A percentile compares a stretch with the other conserved stretches of the same genome.
Evolutionary conservation across 768 basidiomycete genomes (phyloP).

Genomic region (Amanita subjunquillea): DNA sequence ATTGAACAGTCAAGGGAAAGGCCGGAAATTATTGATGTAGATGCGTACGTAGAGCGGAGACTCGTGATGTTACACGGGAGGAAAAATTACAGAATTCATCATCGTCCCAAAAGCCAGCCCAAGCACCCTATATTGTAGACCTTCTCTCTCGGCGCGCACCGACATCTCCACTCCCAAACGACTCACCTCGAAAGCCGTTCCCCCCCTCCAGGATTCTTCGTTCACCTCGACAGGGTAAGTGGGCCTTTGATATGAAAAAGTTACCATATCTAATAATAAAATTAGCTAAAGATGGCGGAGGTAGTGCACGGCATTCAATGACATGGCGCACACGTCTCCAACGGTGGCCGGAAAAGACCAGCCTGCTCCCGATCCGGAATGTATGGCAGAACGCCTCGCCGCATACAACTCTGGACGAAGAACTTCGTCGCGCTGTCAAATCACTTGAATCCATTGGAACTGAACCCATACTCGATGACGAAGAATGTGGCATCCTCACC

Average conservation of each 20-base stretch:
- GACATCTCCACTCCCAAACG: slow-evolving; percentile 48
- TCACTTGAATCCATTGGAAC: slow-evolving; percentile 19
- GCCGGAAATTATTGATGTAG: slow-evolving; percentile 25
- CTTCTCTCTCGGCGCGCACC: slow-evolving; percentile 54
- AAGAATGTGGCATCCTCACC: slow-evolving; percentile 39
- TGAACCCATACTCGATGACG: slow-evolving; percentile 23
- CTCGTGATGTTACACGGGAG: not conserved
- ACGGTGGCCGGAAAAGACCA: not conserved
- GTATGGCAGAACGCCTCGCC: not conserved
- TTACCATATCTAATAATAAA: not conserved
- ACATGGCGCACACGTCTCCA: not conserved
- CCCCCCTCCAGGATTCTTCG: slow-evolving; percentile 28
- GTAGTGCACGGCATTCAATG: not conserved
- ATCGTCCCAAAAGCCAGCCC: not conserved
- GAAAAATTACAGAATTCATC: not conserved
- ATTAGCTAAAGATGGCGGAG: not conserved
- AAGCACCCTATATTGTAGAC: slow-evolving; percentile 11
- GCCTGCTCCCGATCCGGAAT: not conserved
- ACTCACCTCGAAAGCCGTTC: slow-evolving; percentile 43
- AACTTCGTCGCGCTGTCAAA: slow-evolving; percentile 37
- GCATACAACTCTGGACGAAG: slow-evolving; percentile 49
- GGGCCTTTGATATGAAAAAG: not conserved
- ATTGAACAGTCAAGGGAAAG: slow-evolving; percentile 4
- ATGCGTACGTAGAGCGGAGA: slow-evolving; percentile 16
- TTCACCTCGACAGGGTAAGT: not conserved